Percentiles rank a stretch among this genome's conserved stretches.
These are phyloP conservation scores for Ochetophila trinervis DNA, from an alignment of 306 rosid species.

Conservation along the genomic window DNA sequence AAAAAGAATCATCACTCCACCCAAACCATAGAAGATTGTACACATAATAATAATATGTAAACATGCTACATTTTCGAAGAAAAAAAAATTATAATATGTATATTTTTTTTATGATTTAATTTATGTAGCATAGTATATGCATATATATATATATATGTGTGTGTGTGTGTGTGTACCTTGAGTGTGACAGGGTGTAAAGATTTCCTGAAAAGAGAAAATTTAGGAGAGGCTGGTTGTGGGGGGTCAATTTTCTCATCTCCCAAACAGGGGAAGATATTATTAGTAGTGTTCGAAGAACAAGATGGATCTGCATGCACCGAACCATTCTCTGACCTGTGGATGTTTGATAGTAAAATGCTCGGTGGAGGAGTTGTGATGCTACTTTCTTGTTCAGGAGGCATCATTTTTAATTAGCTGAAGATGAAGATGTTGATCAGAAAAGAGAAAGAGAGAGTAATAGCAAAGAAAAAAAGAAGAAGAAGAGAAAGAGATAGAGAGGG, in stretches of 20 bases:
- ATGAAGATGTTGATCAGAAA: slow-evolving; percentile 1
- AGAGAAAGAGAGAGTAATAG: not conserved
- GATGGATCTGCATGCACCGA: slow-evolving; percentile 47
- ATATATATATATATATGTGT: not conserved
- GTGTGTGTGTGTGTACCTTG: slow-evolving; percentile 51
- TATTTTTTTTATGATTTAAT: too few species aligned
- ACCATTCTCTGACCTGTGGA: slow-evolving; percentile 36
- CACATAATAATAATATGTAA: too few species aligned
- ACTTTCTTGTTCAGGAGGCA: slow-evolving; percentile 82
- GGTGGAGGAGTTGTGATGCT: slow-evolving; percentile 34
- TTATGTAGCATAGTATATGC: too few species aligned
- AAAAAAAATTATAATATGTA: too few species aligned
- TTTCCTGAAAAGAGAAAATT: slow-evolving; percentile 48
- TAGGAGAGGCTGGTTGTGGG: slow-evolving; percentile 6
- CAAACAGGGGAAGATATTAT: slow-evolving; percentile 25
- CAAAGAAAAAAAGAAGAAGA: not conserved
- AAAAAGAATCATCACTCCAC: too few species aligned
- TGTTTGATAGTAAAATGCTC: slow-evolving; percentile 15
- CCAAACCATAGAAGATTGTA: too few species aligned
- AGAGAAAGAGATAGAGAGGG: not conserved
- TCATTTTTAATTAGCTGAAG: slow-evolving; percentile 31
- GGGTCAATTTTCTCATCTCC: slow-evolving; percentile 31
- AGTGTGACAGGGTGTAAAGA: slow-evolving; percentile 64
- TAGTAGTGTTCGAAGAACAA: not conserved
- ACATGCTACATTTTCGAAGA: not conserved